Evolutionary conservation across 495 filamentous ascomycete genomes (phyloP).

Genomic region (Xylaria longipes): DNA sequence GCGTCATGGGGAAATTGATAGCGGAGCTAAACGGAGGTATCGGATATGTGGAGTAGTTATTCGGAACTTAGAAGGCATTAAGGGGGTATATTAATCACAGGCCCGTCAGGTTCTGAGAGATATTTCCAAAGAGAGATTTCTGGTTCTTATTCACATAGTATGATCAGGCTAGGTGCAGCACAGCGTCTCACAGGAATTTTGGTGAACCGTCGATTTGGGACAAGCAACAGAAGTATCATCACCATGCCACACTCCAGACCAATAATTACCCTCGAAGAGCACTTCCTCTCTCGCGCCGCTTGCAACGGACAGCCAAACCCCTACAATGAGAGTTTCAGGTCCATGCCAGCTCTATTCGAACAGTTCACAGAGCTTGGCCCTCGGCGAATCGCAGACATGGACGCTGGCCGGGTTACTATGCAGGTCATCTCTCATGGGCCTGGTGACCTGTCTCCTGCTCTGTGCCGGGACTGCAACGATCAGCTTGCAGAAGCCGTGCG

Average conservation of each 20-base stretch:
- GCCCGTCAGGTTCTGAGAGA: background rate
- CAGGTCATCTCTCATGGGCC: constrained; percentile 64
- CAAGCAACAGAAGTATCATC: background rate
- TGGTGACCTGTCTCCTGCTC: constrained; percentile 34
- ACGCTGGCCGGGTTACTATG: constrained; percentile 55
- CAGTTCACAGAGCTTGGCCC: constrained; percentile 23
- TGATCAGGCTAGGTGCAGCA: background rate
- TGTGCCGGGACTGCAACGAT: constrained; percentile 50
- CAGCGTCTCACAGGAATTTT: background rate
- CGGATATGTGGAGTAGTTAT: background rate
- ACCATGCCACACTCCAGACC: constrained; percentile 19
- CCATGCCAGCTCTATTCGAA: constrained; percentile 29
- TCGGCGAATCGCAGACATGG: constrained; percentile 59
- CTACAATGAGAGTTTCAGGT: constrained; percentile 33
- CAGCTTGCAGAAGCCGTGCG: constrained; percentile 57
- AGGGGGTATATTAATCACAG: background rate
- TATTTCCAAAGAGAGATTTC: background rate
- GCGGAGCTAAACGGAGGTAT: constrained; percentile 8
- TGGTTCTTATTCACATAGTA: background rate
- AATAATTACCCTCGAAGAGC: constrained; percentile 68
- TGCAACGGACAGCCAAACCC: constrained; percentile 21
- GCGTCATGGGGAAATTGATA: background rate
- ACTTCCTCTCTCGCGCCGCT: constrained; percentile 55
- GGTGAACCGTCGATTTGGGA: background rate
- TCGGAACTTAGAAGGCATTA: background rate